These are phyloP conservation scores for Afroboletus lepidellus DNA, from an alignment of 1,284 basidiomycete species.

Conservation along the genomic window DNA sequence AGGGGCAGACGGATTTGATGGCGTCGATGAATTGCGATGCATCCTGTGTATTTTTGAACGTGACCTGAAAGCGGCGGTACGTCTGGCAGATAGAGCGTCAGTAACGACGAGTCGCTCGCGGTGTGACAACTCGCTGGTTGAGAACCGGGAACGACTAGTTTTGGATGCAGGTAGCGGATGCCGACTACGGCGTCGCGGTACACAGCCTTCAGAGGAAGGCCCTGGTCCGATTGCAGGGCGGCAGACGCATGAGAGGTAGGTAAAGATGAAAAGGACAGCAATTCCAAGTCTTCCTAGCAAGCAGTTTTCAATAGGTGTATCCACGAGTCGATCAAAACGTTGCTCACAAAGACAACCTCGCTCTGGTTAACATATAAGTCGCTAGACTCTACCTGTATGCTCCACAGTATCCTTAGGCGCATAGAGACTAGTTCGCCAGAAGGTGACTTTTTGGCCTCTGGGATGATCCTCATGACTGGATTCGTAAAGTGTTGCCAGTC, in stretches of 20 bases:
- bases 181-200: slow-evolving; percentile 71
- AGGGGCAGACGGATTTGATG: slow-evolving; percentile 68
- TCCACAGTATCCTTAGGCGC: slow-evolving; percentile 63
- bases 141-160: slow-evolving; percentile 35
- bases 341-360: slow-evolving; percentile 64
- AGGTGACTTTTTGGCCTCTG: slow-evolving; percentile 57
- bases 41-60: slow-evolving; percentile 49
- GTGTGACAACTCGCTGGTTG: slow-evolving; percentile 39
- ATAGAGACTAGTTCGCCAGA: slow-evolving; percentile 56
- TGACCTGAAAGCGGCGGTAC: slow-evolving; percentile 73
- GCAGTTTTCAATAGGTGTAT: background rate
- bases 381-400: slow-evolving; percentile 42
- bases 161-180: slow-evolving; percentile 64
- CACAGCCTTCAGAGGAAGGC: slow-evolving; percentile 71
- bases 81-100: slow-evolving; percentile 37
- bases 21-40: slow-evolving; percentile 58
- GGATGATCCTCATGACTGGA: slow-evolving; percentile 57
- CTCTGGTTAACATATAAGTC: slow-evolving; percentile 42
- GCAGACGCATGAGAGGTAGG: slow-evolving; percentile 30
- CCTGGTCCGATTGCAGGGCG: slow-evolving; percentile 36
- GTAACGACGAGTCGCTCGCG: background rate
- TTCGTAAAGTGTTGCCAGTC: slow-evolving; percentile 81
- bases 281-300: slow-evolving; percentile 67
- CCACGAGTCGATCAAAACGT: slow-evolving; percentile 2
- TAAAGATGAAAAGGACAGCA: slow-evolving; percentile 59